These are phyloP conservation scores for Geotrichum fermentans DNA, from an alignment of 1,139 yeast genomes.

Conservation along the genomic window DNA sequence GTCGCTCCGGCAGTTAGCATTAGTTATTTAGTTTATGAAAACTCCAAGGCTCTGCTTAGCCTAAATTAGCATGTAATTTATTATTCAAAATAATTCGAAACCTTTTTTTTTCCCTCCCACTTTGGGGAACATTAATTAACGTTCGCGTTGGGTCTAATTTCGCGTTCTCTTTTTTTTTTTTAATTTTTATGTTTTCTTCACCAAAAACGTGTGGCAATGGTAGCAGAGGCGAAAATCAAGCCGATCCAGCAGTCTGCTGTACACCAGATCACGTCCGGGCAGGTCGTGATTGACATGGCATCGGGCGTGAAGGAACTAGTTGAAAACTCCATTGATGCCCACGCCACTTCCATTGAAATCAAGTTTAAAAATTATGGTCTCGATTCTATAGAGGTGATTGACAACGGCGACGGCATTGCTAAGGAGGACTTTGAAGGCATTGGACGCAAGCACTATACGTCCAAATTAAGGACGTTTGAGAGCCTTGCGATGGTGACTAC, in stretches of 20 bases:
- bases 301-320: conserved; percentile 79
- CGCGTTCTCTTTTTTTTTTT: conserved; percentile 1
- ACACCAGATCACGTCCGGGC: conserved; percentile 82
- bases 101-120: background rate
- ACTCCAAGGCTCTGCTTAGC: conserved; percentile 58
- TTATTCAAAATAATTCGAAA: background rate
- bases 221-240: conserved; percentile 24
- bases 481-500: conserved; percentile 45
- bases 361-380: conserved; percentile 65
- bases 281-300: conserved; percentile 74
- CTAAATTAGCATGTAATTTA: conserved; percentile 5
- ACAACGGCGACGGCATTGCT: conserved; percentile 73
- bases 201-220: background rate
- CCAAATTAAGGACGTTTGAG: conserved; percentile 58
- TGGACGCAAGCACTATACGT: conserved; percentile 73
- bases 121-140: background rate
- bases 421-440: conserved; percentile 54
- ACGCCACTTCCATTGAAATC: conserved; percentile 61
- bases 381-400: conserved; percentile 66
- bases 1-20: conserved; percentile 97
- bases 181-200: background rate
- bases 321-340: conserved; percentile 83
- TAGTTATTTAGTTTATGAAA: conserved; percentile 90
- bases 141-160: background rate
- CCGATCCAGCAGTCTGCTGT: conserved; percentile 48